Evolutionary conservation across 129 eudicot genomes (phyloP).

Genomic region (Flaveria trinervia): DNA sequence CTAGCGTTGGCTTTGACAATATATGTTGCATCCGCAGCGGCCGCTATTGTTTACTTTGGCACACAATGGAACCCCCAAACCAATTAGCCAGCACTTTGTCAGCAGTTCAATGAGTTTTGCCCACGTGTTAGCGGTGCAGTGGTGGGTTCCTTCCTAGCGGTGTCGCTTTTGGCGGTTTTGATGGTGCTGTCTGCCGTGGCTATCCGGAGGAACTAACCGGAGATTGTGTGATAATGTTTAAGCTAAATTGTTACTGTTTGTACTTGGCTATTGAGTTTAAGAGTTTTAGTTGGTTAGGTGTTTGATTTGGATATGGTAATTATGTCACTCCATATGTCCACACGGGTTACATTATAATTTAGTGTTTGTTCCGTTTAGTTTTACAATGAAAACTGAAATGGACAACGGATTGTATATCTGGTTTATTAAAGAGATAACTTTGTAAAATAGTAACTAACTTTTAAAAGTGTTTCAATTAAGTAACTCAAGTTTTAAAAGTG

Average conservation of each 20-base stretch:
- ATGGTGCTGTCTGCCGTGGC: conserved; percentile 70
- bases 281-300: conserved; percentile 14
- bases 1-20: conserved; percentile 50
- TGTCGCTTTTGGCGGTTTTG: conserved; percentile 52
- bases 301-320: background rate
- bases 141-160: conserved; percentile 77
- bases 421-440: no score
- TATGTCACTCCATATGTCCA: background rate
- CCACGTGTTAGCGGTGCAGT: conserved; percentile 74
- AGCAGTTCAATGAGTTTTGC: conserved; percentile 72
- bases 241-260: background rate
- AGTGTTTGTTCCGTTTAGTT: background rate
- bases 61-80: conserved; percentile 58
- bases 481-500: no score
- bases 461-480: no score
- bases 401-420: background rate
- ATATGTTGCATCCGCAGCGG: conserved; percentile 67
- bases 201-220: conserved; percentile 44
- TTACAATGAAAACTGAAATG: background rate
- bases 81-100: conserved; percentile 75
- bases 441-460: no score
- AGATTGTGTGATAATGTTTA: conserved; percentile 18
- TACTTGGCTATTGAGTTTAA: conserved; percentile 2
- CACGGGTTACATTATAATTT: conserved; percentile 5
- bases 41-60: conserved; percentile 83